Base-by-base conservation (phyloP, 768 basidiomycete genomes). In the Hericium coralloides region DNA sequence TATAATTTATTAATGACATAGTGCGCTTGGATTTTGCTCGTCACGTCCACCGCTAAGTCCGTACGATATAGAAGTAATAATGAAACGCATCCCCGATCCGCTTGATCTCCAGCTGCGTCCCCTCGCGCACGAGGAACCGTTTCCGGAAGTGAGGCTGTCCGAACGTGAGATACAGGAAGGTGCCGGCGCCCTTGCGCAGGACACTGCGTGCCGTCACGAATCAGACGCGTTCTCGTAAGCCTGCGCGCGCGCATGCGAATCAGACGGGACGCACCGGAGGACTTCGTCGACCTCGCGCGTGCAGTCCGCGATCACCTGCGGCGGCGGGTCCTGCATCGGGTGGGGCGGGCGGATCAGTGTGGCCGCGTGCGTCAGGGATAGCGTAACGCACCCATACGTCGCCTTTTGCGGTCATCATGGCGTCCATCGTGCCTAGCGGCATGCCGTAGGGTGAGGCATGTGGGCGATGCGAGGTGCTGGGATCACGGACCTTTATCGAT, bases 61-160 rank as follows among this genome's bases (percentile, higher is more conserved):
- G 77, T 60, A 88, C 60, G 61, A 83, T 79, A 66, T 92, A 90
- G 60, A 92, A 70, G 65, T 87, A 91, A 68, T 92, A 92, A 72
- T 92, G 90, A 65, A 92, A 91, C 9, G 80, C 79, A 49, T 90
- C 88, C 36, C 90, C 91, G 26, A 93, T 72, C 60, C 85, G 77
- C 57, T 77, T 78, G 55, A 90, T 76, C 63, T 89, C 82, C 4
- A 93, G 72, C 6, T 67, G 78, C 20, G 88, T 84, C 2, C 72
- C 77, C 15, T 77, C 73, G 51, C 76, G 71, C 3, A 72, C 76
- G 17, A 94, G 71, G 68, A 82, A 91, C 18, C 81, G 82, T 56
- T 76, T 75, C 41, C 92, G 84, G 67, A 94, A 93, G 67, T 94
- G 92, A 0, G 92, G 92, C 66, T 93, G 92, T 4, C 91, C 92